Evolutionary conservation across 2,329 filamentous ascomycete genomes (phyloP).

Genomic region (Tolypocladium tropicale): DNA sequence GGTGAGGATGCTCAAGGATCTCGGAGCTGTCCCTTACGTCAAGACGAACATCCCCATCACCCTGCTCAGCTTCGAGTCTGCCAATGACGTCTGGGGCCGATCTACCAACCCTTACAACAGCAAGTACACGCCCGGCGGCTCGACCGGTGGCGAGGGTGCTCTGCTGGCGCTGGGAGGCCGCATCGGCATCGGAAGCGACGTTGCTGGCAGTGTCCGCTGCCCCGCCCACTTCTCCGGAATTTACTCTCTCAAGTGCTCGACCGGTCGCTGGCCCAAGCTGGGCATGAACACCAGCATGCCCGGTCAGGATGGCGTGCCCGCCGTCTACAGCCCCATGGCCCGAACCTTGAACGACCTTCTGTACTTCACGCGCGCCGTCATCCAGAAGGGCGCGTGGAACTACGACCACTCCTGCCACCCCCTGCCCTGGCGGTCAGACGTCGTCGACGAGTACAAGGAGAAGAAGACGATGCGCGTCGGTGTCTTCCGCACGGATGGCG

Average conservation of each 20-base stretch:
- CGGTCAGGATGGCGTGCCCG: slow-evolving; percentile 81
- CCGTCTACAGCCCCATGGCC: slow-evolving; percentile 88
- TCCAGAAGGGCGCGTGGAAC: slow-evolving; percentile 77
- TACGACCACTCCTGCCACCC: slow-evolving; percentile 83
- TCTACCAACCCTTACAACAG: slow-evolving; percentile 73
- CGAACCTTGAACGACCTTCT: slow-evolving; percentile 71
- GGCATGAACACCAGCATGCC: slow-evolving; percentile 82
- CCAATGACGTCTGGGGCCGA: slow-evolving; percentile 69
- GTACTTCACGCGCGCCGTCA: slow-evolving; percentile 72
- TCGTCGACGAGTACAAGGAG: slow-evolving; percentile 47
- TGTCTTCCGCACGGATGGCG: slow-evolving; percentile 67
- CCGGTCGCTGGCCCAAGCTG: slow-evolving; percentile 80
- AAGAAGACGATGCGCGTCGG: slow-evolving; percentile 62
- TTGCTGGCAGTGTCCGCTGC: slow-evolving; percentile 77
- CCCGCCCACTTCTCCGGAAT: slow-evolving; percentile 87
- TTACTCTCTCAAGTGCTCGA: slow-evolving; percentile 79
- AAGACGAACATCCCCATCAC: slow-evolving; percentile 89
- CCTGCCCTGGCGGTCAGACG: slow-evolving; percentile 61
- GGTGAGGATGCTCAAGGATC: slow-evolving; percentile 71
- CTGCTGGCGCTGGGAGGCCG: slow-evolving; percentile 72
- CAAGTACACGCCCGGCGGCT: slow-evolving; percentile 82
- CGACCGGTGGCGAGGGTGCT: slow-evolving; percentile 76
- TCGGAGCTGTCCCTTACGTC: slow-evolving; percentile 80
- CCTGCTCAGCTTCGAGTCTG: slow-evolving; percentile 75
- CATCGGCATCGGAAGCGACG: slow-evolving; percentile 85